These are phyloP conservation scores for Phytopythium aichiense DNA, from an alignment of 352 stramenopile species.

Conservation along the genomic window DNA sequence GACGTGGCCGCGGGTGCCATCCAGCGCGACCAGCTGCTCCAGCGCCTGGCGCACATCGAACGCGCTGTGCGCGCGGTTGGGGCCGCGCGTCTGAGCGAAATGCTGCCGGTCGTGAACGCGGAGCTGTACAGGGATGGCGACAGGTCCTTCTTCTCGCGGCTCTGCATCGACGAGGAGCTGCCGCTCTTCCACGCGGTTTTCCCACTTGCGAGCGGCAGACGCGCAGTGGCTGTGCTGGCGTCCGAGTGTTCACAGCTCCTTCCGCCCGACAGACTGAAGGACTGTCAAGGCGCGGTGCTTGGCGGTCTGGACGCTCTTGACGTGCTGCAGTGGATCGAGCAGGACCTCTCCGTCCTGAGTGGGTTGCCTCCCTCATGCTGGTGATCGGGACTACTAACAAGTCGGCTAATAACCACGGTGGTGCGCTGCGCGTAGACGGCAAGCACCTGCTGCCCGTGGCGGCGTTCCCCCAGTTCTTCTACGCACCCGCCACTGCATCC, in stretches of 20 bases:
- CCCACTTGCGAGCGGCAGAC: constrained; percentile 41
- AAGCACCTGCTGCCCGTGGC: constrained; percentile 15
- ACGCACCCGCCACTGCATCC: constrained; percentile 15
- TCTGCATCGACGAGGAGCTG: constrained; percentile 31
- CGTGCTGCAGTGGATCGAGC: constrained; percentile 46
- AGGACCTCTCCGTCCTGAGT: constrained; percentile 61
- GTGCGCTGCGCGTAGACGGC: not conserved
- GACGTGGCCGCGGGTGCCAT: constrained; percentile 4
- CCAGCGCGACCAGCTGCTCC: constrained; percentile 5
- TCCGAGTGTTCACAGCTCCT: not conserved
- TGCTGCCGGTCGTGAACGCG: constrained; percentile 1
- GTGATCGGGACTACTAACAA: too few species aligned
- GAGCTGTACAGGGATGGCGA: not conserved
- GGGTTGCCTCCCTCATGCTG: constrained; percentile 8
- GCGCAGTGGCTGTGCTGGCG: constrained; percentile 31
- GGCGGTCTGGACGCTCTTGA: constrained; percentile 38
- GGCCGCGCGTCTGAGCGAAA: constrained; percentile 23
- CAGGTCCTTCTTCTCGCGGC: not conserved
- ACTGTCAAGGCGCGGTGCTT: constrained; percentile 21
- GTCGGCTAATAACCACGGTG: not conserved
- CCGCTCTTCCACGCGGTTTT: constrained; percentile 55
- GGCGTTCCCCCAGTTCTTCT: constrained; percentile 51
- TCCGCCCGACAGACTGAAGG: constrained; percentile 11
- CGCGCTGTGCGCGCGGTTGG: constrained; percentile 34
- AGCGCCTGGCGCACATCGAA: constrained; percentile 35